Base-by-base conservation (phyloP, 2,329 filamentous ascomycete genomes). In the Hypoxylon sp. region DNA sequence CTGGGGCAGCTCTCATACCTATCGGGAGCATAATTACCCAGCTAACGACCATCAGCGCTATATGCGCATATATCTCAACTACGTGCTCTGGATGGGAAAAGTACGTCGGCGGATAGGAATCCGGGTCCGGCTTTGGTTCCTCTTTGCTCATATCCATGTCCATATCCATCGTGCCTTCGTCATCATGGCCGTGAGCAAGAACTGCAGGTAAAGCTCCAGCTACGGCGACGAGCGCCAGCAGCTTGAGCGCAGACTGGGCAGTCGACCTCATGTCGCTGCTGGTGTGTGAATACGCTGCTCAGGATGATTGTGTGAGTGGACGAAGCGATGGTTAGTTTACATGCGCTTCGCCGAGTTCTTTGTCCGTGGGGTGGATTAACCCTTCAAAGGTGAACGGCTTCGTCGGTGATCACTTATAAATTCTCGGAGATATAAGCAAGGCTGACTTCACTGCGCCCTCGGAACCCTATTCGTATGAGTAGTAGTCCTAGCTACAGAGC, bases 11-110 rank as follows among this genome's bases (percentile, higher is more conserved):
- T 20, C 18, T 26, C 65, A 78, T 81, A 90, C 91, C 88, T 69
- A 90, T 77, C 53, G 91, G 91, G 61, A 93, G 81, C 60, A 91
- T 74, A 36, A 93, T 82, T 30, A 89, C 81, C 91, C 91, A 94
- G 18, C 84, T 86, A 14, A 91, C 62, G 12, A 88, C 80, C 88
- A 93, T 92, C 11, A 92, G 79, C 2, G 80, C 80, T 65, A 93
- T 89, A 74, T 93, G 91, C 68, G 85, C 85, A 69, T 78, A 71
- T 59, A 82, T 77, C 28, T 78, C 68, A 6, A 69, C 73, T 30
- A 75, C 75, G 58, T 80, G 74, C 52, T 80, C 78, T n/a, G 74
- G 60, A 65, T 79, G 75, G 30, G 75, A 70, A 61, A 80, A 82
- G 70, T 82, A 82, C 4, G 74, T 80, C n/a, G 72, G 69, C 14